Conservation (phyloP, 2,329 filamentous ascomycete genomes). For the Fonsecaea monophora region DNA sequence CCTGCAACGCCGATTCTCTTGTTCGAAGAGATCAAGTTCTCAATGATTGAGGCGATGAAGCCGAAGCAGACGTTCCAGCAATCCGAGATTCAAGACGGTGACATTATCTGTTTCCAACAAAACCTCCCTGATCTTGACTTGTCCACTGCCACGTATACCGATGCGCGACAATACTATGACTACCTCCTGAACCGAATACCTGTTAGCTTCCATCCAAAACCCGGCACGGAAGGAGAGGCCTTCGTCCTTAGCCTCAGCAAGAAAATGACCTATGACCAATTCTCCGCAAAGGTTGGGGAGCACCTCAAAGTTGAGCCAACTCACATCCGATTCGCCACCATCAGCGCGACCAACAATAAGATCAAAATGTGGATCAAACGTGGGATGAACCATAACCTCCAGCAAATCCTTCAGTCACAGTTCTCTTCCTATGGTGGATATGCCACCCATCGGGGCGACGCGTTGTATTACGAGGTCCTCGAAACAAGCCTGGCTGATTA, state of each 20-base stretch:
- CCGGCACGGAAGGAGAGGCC: constrained; percentile 60
- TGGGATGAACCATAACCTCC: constrained; percentile 71
- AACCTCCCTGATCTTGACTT: constrained; percentile 54
- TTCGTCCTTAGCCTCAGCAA: constrained; percentile 83
- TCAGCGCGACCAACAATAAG: constrained; percentile 76
- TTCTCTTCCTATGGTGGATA: constrained; percentile 74
- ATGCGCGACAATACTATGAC: constrained; percentile 89
- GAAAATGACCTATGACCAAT: constrained; percentile 87
- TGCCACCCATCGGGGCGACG: constrained; percentile 72
- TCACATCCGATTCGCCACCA: constrained; percentile 89
- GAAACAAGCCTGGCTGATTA: constrained; percentile 93
- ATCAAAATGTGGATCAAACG: constrained; percentile 81
- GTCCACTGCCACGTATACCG: constrained; percentile 60
- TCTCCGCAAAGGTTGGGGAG: constrained; percentile 82
- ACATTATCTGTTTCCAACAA: constrained; percentile 93
- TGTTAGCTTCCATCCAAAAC: constrained; percentile 75
- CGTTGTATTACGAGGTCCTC: constrained; percentile 88
- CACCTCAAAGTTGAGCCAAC: constrained; percentile 78
- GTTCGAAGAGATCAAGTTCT: constrained; percentile 97
- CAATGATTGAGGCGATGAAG: constrained; percentile 96
- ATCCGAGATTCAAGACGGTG: constrained; percentile 94
- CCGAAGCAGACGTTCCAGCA: constrained; percentile 85
- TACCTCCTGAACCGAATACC: constrained; percentile 84
- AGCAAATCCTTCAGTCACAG: constrained; percentile 77
- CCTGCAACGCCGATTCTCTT: constrained; percentile 74